Conservation (phyloP, 2,329 filamentous ascomycete genomes). For the Grosmannia clavigera region DNA sequence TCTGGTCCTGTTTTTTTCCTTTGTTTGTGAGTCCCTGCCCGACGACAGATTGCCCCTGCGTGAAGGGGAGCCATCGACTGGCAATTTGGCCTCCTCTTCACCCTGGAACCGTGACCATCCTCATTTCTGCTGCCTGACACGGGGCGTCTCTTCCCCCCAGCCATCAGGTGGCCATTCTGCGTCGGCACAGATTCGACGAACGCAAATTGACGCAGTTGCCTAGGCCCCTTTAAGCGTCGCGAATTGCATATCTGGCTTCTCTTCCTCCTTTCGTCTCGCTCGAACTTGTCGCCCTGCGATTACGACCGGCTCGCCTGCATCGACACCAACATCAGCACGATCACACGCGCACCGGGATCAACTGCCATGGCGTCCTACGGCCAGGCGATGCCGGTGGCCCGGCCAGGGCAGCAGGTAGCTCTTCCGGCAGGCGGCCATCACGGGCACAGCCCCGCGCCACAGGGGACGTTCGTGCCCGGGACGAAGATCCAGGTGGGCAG, state of each 20-base stretch:
- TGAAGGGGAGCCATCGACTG: neutral
- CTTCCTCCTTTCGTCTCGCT: neutral
- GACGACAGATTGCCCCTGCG: neutral
- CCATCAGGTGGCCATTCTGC: neutral
- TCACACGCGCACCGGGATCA: neutral
- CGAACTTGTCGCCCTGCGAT: neutral
- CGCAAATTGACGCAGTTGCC: neutral
- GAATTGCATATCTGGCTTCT: neutral
- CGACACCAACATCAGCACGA: neutral
- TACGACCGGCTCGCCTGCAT: neutral
- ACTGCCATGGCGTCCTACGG: slow-evolving; percentile 10
- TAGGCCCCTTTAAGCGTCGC: neutral
- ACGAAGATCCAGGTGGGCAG: slow-evolving; percentile 94
- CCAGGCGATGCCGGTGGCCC: slow-evolving; percentile 9
- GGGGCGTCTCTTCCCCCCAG: neutral
- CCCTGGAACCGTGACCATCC: neutral
- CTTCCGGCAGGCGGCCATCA: slow-evolving; percentile 12
- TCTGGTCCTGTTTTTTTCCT: neutral
- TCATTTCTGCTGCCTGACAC: neutral
- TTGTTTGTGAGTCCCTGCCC: neutral
- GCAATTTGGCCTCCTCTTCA: neutral
- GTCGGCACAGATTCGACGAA: neutral
- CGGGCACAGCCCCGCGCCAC: slow-evolving; percentile 30
- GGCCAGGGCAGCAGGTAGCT: slow-evolving; percentile 1
- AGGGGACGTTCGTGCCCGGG: slow-evolving; percentile 80